Conservation (phyloP, 805 yeast species). For the Zygosaccharomyces bisporus region DNA sequence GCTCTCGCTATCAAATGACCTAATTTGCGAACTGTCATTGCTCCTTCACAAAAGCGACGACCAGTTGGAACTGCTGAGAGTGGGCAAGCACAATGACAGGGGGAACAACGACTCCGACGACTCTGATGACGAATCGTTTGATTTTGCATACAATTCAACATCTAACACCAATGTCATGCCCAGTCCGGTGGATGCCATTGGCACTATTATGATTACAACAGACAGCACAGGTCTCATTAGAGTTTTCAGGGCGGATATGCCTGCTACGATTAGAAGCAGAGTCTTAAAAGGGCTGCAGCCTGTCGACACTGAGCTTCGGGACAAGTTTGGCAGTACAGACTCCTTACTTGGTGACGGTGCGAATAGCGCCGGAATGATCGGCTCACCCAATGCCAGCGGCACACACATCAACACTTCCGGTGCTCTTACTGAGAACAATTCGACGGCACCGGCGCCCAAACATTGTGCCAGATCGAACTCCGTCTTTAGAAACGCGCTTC, state of each 20-base stretch:
- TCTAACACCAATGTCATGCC: slow-evolving; percentile 13
- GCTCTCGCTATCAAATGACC: slow-evolving; percentile 71
- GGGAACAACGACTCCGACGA: slow-evolving; percentile 9
- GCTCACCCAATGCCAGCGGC: slow-evolving; percentile 1
- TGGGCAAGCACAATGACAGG: neutral
- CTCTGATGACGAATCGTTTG: slow-evolving; percentile 10
- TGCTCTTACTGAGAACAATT: neutral
- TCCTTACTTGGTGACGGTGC: slow-evolving; percentile 1
- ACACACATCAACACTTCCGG: slow-evolving; percentile 1
- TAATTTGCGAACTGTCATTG: slow-evolving; percentile 59
- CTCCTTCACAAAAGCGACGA: slow-evolving; percentile 24
- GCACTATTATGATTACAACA: slow-evolving; percentile 64
- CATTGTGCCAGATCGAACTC: slow-evolving; percentile 16
- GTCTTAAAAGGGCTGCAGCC: slow-evolving; percentile 26
- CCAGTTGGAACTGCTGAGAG: slow-evolving; percentile 9
- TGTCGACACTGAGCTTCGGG: neutral
- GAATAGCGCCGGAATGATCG: neutral
- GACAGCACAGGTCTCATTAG: slow-evolving; percentile 71
- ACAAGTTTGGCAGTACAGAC: slow-evolving; percentile 10
- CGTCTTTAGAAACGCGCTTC: slow-evolving; percentile 15
- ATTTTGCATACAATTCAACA: neutral
- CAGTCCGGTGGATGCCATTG: slow-evolving; percentile 34
- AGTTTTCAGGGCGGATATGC: slow-evolving; percentile 77
- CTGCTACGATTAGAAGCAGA: slow-evolving; percentile 44
- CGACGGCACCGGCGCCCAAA: neutral